Evolutionary conservation across 2,329 filamentous ascomycete species (phyloP).

Genomic region (Cordyceps cicadae): DNA sequence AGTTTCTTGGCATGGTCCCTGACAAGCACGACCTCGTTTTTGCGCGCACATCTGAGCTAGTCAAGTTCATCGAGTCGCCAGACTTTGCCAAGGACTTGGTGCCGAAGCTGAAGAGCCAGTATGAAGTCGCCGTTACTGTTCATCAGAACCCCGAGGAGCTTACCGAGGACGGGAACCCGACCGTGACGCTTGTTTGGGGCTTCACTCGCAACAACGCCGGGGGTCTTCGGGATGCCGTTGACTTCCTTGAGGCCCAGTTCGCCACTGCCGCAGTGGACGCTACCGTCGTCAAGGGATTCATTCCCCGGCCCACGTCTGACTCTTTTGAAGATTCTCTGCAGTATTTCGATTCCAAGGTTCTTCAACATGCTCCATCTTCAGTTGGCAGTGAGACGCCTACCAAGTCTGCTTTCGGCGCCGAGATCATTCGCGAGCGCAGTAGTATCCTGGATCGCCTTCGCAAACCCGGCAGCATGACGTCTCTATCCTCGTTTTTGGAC

Average conservation of each 20-base stretch:
- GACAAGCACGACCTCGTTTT: conserved; percentile 90
- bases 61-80: conserved; percentile 71
- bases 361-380: conserved; percentile 81
- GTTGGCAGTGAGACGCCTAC: conserved; percentile 82
- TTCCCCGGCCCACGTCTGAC: conserved; percentile 95
- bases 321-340: conserved; percentile 96
- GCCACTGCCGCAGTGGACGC: conserved; percentile 84
- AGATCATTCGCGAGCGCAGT: conserved; percentile 68
- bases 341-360: conserved; percentile 92
- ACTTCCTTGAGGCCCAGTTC: conserved; percentile 80
- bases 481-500: conserved; percentile 91
- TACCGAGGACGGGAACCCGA: conserved; percentile 49
- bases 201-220: conserved; percentile 98
- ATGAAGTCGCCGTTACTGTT: conserved; percentile 80
- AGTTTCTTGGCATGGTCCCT: conserved; percentile 94
- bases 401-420: conserved; percentile 74
- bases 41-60: conserved; percentile 64
- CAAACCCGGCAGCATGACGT: conserved; percentile 90
- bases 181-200: conserved; percentile 60
- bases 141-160: conserved; percentile 54
- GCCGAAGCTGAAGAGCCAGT: conserved; percentile 78
- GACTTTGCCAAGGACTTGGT: conserved; percentile 75
- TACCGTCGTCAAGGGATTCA: conserved; percentile 82
- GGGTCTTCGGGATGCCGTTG: conserved; percentile 88
- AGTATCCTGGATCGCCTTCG: conserved; percentile 86